phyloP scores from a whole-genome alignment of 805 yeast genomes.

The Cyberlindnera lachancei region DNA sequence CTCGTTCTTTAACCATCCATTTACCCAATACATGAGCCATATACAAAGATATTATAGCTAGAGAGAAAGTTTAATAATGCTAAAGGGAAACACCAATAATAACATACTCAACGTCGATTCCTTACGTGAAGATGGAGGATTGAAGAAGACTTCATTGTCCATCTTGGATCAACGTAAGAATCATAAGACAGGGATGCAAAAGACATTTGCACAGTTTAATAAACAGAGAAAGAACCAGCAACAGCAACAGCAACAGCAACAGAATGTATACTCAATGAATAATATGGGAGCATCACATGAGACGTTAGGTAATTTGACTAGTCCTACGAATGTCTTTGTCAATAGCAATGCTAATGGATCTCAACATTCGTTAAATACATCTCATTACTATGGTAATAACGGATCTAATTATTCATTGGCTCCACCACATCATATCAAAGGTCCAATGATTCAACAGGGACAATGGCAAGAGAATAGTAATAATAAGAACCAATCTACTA shows the following conservation, averaged over 20 bases:
- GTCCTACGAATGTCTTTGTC: no score
- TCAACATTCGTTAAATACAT: background rate
- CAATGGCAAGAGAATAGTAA: slow-evolving; percentile 4
- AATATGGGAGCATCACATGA: background rate
- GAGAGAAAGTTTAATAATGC: no score
- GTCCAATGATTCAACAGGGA: slow-evolving; percentile 7
- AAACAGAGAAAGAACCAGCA: slow-evolving; percentile 8
- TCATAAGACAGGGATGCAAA: slow-evolving; percentile 20
- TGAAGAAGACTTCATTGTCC: slow-evolving; percentile 18
- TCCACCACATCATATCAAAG: slow-evolving; percentile 1
- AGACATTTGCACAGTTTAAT: slow-evolving; percentile 19
- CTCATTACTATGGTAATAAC: background rate
- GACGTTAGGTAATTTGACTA: no score
- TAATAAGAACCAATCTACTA: no score
- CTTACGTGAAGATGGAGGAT: slow-evolving; percentile 18
- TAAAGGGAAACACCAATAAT: no score
- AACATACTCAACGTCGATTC: no score
- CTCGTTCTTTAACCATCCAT: no score
- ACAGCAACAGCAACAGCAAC: slow-evolving; percentile 1
- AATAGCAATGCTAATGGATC: no score
- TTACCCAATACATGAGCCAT: no score
- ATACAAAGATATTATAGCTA: no score
- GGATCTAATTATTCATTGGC: background rate
- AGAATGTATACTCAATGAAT: background rate
- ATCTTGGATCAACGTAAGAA: slow-evolving; percentile 16